A percentile compares a stretch with the other conserved stretches of the same genome.
These are phyloP conservation scores for Rhododendron henanense DNA, from an alignment of 148 eudicot genomes.

Conservation along the genomic window DNA sequence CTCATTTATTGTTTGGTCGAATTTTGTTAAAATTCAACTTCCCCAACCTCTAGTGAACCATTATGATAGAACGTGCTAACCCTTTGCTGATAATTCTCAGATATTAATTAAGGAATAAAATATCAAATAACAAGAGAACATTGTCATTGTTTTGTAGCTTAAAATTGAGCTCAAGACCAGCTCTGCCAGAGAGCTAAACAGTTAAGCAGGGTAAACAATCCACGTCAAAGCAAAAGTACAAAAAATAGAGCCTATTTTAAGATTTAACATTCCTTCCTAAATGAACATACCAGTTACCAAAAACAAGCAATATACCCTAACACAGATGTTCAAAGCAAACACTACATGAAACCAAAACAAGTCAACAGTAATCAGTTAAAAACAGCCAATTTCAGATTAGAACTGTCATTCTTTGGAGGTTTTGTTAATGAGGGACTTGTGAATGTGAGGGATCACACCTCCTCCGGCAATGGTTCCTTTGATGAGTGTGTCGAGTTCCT, in stretches of 20 bases:
- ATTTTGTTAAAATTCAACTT: too few species aligned
- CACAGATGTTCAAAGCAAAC: neutral
- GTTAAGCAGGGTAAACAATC: neutral
- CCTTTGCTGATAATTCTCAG: neutral
- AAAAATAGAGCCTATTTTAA: neutral
- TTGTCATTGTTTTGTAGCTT: neutral
- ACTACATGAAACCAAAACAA: neutral
- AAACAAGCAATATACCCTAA: neutral
- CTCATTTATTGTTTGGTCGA: too few species aligned
- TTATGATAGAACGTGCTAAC: neutral
- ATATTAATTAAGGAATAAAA: neutral
- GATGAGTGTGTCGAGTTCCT: slow-evolving; percentile 83
- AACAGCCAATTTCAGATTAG: neutral
- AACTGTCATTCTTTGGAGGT: slow-evolving; percentile 56
- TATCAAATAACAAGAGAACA: neutral
- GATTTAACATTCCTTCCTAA: neutral
- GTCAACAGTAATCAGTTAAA: neutral
- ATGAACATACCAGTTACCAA: neutral
- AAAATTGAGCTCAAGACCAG: neutral
- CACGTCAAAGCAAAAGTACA: neutral
- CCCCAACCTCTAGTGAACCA: too few species aligned
- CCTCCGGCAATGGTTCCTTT: slow-evolving; percentile 89
- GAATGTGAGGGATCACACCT: slow-evolving; percentile 83
- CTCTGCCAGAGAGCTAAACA: neutral
- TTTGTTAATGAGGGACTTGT: slow-evolving; percentile 78